Evolutionary conservation across 306 rosid genomes (phyloP).

Genomic region (Acmispon strigosus): DNA sequence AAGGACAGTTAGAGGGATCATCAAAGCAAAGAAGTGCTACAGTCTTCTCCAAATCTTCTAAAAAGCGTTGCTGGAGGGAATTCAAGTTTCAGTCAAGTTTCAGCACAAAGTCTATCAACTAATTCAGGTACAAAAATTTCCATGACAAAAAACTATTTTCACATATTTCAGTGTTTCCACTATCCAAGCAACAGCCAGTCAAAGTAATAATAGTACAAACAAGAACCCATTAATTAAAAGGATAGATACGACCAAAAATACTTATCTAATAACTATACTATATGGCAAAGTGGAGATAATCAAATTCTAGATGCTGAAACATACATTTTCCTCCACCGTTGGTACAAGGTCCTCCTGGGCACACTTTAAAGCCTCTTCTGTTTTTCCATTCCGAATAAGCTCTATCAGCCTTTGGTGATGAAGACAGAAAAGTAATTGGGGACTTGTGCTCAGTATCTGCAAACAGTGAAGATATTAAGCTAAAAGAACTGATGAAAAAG

Average conservation of each 20-base stretch:
- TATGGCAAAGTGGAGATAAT: not conserved
- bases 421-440: constrained; percentile 82
- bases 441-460: constrained; percentile 85
- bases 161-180: not conserved
- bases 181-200: not conserved
- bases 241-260: not conserved
- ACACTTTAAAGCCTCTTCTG: constrained; percentile 80
- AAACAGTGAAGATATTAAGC: not conserved
- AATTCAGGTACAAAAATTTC: not conserved
- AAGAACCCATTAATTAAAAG: not conserved
- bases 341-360: constrained; percentile 93
- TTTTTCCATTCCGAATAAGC: constrained; percentile 69
- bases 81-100: constrained; percentile 8
- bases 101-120: constrained; percentile 5
- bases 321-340: constrained; percentile 87
- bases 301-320: not conserved
- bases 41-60: constrained; percentile 87
- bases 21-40: constrained; percentile 64
- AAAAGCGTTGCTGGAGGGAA: constrained; percentile 68
- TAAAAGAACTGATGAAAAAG: no score
- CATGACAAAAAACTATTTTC: not conserved
- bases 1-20: no score
- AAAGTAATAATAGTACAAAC: constrained; percentile 4
- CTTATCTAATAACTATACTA: not conserved
- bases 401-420: constrained; percentile 83